A percentile compares a stretch with the other conserved stretches of the same genome.
Evolutionary conservation across 1,284 basidiomycete species (phyloP).

Genomic region (Ustilago trichophora): DNA sequence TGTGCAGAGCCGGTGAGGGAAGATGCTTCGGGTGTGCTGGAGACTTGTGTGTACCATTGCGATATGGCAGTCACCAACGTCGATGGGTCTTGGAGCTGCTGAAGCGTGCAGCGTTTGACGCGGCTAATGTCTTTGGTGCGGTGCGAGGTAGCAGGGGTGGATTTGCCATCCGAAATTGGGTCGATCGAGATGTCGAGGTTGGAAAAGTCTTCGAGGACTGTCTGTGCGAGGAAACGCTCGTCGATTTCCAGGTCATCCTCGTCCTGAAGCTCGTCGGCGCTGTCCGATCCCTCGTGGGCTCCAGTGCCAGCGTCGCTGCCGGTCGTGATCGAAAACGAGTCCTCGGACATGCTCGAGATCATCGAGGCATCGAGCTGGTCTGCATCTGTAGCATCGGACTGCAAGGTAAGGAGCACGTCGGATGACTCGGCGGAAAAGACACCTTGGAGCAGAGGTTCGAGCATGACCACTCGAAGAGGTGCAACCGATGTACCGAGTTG

Average conservation of each 20-base stretch:
- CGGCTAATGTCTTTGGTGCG: constrained; percentile 8
- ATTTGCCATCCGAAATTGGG: constrained; percentile 3
- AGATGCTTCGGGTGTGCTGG: not conserved
- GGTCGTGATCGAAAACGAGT: constrained; percentile 26
- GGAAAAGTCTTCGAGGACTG: constrained; percentile 47
- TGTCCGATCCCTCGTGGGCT: constrained; percentile 8
- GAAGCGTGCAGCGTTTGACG: constrained; percentile 18
- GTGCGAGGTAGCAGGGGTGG: not conserved
- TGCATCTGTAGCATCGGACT: constrained; percentile 15
- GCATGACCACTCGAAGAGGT: constrained; percentile 46
- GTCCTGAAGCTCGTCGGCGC: constrained; percentile 32
- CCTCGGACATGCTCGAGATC: constrained; percentile 20
- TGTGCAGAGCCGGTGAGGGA: constrained; percentile 15
- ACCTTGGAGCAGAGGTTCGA: constrained; percentile 60
- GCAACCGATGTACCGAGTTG: constrained; percentile 4
- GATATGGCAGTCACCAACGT: constrained; percentile 36
- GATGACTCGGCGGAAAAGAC: constrained; percentile 31
- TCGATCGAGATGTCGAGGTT: constrained; percentile 40
- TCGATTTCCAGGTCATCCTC: constrained; percentile 46
- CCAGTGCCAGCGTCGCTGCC: constrained; percentile 8
- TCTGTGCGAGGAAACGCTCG: constrained; percentile 57
- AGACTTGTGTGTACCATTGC: constrained; percentile 32
- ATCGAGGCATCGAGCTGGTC: constrained; percentile 21
- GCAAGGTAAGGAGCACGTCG: constrained; percentile 43
- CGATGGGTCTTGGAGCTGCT: constrained; percentile 27